These are phyloP conservation scores for Alternaria metachromatica DNA, from an alignment of 2,329 filamentous ascomycete genomes.

Conservation along the genomic window DNA sequence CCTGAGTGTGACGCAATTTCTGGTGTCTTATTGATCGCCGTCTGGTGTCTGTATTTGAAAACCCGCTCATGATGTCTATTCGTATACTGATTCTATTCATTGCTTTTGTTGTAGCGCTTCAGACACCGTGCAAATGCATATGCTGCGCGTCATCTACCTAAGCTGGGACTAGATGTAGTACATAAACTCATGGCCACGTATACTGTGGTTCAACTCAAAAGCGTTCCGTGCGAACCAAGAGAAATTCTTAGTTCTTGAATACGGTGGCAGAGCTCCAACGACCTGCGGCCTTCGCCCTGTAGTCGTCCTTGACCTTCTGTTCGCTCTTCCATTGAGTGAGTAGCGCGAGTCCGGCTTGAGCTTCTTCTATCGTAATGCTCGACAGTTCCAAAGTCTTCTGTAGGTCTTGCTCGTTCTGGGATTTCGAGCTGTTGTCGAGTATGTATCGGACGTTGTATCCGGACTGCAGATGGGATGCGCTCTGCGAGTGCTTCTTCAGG, in stretches of 20 bases:
- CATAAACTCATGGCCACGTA: conserved; percentile 2
- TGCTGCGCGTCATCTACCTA: conserved; percentile 3
- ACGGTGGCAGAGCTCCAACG: conserved; percentile 50
- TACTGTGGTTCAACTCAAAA: neutral
- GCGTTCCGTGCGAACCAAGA: neutral
- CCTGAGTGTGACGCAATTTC: neutral
- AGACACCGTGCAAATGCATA: conserved; percentile 9
- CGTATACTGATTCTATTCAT: conserved; percentile 5
- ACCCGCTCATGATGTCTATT: neutral
- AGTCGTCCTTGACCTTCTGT: conserved; percentile 57
- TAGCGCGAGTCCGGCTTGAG: conserved; percentile 60
- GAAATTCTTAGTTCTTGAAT: conserved; percentile 31
- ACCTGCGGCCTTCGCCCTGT: conserved; percentile 49
- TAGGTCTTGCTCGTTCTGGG: conserved; percentile 68
- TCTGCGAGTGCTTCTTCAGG: conserved; percentile 66
- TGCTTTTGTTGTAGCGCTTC: conserved; percentile 8
- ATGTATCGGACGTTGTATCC: conserved; percentile 66
- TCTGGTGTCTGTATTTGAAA: neutral
- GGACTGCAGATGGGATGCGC: conserved; percentile 67
- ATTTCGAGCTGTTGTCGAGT: conserved; percentile 64
- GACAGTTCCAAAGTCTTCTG: conserved; percentile 62
- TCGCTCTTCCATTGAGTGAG: conserved; percentile 61
- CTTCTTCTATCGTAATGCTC: conserved; percentile 62
- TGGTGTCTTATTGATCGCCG: neutral
- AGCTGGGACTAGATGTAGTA: conserved; percentile 4